Conservation (phyloP, 352 stramenopile genomes). For the Pythium guiyangense region DNA sequence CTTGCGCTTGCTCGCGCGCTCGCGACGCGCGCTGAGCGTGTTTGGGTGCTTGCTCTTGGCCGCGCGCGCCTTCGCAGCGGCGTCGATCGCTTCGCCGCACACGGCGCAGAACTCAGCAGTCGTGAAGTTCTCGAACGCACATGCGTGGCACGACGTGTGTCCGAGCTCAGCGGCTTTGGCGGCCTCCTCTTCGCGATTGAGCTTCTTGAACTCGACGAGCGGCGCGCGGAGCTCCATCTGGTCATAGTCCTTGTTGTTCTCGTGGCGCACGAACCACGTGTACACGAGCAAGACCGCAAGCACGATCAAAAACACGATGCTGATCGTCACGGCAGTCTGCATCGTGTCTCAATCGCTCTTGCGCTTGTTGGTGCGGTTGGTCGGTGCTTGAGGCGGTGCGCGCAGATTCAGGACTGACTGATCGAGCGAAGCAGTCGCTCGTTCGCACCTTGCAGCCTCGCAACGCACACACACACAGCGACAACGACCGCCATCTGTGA, state of each 20-base stretch:
- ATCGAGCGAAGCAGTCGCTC: no score
- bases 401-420: no score
- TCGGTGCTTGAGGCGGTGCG: no score
- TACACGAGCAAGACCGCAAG: not conserved
- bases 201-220: not conserved
- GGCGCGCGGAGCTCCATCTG: conserved; percentile 2
- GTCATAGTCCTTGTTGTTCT: conserved; percentile 2
- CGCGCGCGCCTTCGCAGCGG: conserved; percentile 24
- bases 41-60: not conserved
- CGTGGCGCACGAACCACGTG: not conserved
- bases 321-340: conserved; percentile 1
- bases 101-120: conserved; percentile 57
- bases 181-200: not conserved
- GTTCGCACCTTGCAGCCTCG: no score
- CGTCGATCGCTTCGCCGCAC: conserved; percentile 40
- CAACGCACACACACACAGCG: no score
- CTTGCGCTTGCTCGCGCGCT: conserved; percentile 40
- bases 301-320: not conserved
- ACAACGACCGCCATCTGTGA: no score
- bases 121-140: conserved; percentile 76
- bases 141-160: conserved; percentile 39
- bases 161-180: conserved; percentile 30
- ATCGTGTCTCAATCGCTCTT: no score
- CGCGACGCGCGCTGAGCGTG: conserved; percentile 3
- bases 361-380: no score